Evolutionary conservation across 345 rosid genomes (phyloP), one percentile per base, ranked within the genome.

Genomic region (Rhizophora mangle): DNA sequence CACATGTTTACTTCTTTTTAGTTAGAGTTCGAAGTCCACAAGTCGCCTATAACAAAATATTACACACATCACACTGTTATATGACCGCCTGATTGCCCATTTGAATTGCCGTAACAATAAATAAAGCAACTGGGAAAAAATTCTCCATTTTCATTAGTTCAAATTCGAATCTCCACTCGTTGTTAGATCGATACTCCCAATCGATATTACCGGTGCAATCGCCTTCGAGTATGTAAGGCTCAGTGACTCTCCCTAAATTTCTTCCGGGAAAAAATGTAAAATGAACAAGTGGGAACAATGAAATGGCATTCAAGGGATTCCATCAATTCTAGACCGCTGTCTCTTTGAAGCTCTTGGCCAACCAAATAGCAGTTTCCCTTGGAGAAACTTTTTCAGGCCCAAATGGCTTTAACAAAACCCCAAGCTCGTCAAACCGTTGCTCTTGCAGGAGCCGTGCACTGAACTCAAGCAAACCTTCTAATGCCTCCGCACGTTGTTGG

Each of bases 331-430:
- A 65, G 29, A 52, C 68, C 36, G 62, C 61, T 27, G 79, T 70
- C 63, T 61, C 79, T 37, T 75, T 75, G 71, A 75, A 75, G 70
- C 79, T 75, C 74, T 65, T 75, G 15, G 74, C 74, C 71, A 75
- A 61, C 74, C 79, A 75, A 65, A 75, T 75, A 16, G 71, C 74
- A 70, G 79, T 75, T 61, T 75, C 79, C 60, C 74, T 57, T 11
- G 71, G 79, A 55, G 74, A 75, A 52, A 70, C 79, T 37, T 70
- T 75, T 56, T 75, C 79, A 1, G 74, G 79, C 8, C 74, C 74
- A n/a, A 65, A 75, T 21, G 74, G 79, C 60, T 61, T 70, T 26
- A 70, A n/a, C 63, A 75, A 54, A 57, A 75, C 79, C 62, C 67
- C 74, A 8, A 75, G 71, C 64, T 75, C 74, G 7, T 31, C 63